Percentiles rank a stretch among this genome's conserved stretches.
phyloP scores from a whole-genome alignment of 176 grass and related monocot genomes.

The Avena atlantica region DNA sequence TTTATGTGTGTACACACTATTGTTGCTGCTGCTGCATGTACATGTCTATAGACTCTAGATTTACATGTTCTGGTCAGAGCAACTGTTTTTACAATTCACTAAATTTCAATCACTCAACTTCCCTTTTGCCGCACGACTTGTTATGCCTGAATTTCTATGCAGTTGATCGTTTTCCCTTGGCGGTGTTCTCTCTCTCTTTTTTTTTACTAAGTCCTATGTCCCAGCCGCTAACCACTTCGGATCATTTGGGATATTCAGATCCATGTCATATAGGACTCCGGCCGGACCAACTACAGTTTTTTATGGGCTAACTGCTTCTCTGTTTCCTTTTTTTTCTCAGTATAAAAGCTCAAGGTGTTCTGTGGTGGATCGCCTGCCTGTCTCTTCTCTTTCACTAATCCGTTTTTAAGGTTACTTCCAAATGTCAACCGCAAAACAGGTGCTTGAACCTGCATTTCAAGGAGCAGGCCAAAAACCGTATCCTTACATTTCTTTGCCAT shows the following conservation, averaged over 20 bases:
- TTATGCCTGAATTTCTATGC: too few species aligned
- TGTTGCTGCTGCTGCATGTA: too few species aligned
- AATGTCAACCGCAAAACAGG: slow-evolving; percentile 59
- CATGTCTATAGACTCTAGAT: too few species aligned
- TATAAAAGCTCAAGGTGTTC: slow-evolving; percentile 11
- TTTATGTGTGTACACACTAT: too few species aligned
- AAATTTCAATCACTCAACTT: too few species aligned
- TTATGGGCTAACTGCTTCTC: not conserved
- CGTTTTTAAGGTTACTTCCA: slow-evolving; percentile 5
- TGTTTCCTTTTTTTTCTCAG: slow-evolving; percentile 9
- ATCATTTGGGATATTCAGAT: slow-evolving; percentile 12
- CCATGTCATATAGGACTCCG: not conserved
- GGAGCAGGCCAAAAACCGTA: slow-evolving; percentile 73
- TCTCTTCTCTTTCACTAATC: not conserved
- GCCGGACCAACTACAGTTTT: slow-evolving; percentile 11
- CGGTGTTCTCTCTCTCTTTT: too few species aligned
- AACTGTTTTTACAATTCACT: too few species aligned
- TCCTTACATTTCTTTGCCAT: slow-evolving; percentile 51
- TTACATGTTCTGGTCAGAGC: too few species aligned
- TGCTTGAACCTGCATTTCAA: slow-evolving; percentile 77
- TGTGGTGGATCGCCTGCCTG: slow-evolving; percentile 21
- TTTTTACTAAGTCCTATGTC: too few species aligned
- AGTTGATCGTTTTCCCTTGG: too few species aligned
- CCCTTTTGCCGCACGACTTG: too few species aligned
- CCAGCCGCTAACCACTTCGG: too few species aligned